Base-by-base conservation (phyloP, 1,284 basidiomycete genomes). In the Rhodotorula mucilaginosa region DNA sequence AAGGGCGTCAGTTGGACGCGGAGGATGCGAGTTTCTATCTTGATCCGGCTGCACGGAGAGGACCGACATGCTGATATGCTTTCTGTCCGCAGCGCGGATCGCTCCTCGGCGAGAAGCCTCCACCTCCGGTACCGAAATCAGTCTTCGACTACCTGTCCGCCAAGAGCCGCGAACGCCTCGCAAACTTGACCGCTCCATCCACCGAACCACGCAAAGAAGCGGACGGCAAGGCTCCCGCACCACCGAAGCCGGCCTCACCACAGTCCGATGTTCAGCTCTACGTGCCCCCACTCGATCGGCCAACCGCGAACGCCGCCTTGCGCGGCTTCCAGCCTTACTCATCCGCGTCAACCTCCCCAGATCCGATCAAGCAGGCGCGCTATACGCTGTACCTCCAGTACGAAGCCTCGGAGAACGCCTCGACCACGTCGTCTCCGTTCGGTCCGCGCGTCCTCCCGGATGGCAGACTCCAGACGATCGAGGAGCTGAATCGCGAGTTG, bases 81-180 rank as follows among this genome's bases (percentile, higher is more conserved):
- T 23, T 71, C 44, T 63, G 58, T 39, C 7, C 10, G 5, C 76
- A 96, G 89, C 87, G 96, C 62, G 95, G 93, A 44, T 82, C 85
- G 4, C 84, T 91, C 13, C 84, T 99, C 0, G 95, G 96, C 61
- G 96, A 98, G 81, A 86, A 86, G 1, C 86, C 86, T 6, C 83
- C 90, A 10, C 86, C 88, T 2, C 83, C 69, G 5, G 46, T 69
- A 88, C 2, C 79, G 70, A 74, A 75, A 34, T 96, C 93, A 0
- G 87, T 99, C 5, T 95, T 95, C 78, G 93, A 97, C 61, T 98
- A 90, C 80, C 88, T 98, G 79, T 94, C 93, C 0, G 87, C 90
- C 74, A 95, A 94, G 80, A 92, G 95, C 76, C 86, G 87, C 64
- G 93, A 96, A 71, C 88, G 93, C 4, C 85, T 98, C 5, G 88